Percentiles rank a stretch among this genome's conserved stretches.
Evolutionary conservation across 1,284 basidiomycete genomes (phyloP).

Genomic region (Ustilago lituana): DNA sequence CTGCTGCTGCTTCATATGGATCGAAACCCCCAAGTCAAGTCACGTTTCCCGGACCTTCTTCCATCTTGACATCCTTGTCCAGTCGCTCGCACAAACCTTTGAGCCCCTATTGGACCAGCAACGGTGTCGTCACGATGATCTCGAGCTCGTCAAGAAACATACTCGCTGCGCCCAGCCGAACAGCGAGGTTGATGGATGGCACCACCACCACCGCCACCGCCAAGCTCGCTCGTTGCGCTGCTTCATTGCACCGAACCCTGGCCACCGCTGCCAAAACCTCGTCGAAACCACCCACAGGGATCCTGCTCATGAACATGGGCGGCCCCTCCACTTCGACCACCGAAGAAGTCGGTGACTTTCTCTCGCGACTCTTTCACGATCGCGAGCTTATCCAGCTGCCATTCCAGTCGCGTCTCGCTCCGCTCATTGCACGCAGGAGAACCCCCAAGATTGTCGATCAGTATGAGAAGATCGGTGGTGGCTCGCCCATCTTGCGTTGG

Average conservation of each 20-base stretch:
- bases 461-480: constrained; percentile 93
- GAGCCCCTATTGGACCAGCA: too few relatives aligned
- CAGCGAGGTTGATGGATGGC: constrained; percentile 7
- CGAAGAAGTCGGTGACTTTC: constrained; percentile 73
- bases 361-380: constrained; percentile 93
- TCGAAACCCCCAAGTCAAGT: too few relatives aligned
- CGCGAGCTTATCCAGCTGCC: constrained; percentile 92
- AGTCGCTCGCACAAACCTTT: too few relatives aligned
- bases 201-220: neutral
- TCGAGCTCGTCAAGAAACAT: constrained; percentile 30
- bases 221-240: constrained; percentile 8
- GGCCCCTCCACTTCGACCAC: constrained; percentile 79
- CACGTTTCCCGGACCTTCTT: too few relatives aligned
- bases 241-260: constrained; percentile 18
- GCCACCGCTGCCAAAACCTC: constrained; percentile 26
- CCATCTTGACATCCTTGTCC: too few relatives aligned
- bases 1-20: too few relatives aligned
- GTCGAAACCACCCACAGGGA: constrained; percentile 71
- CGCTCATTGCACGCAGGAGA: constrained; percentile 87
- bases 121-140: too few relatives aligned
- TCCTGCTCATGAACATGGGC: constrained; percentile 99
- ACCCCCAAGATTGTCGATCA: constrained; percentile 94
- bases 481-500: constrained; percentile 95
- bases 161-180: constrained; percentile 20
- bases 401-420: constrained; percentile 86